These are phyloP conservation scores for Sisymbrium altissimum DNA, from an alignment of 345 rosid genomes.

Conservation along the genomic window DNA sequence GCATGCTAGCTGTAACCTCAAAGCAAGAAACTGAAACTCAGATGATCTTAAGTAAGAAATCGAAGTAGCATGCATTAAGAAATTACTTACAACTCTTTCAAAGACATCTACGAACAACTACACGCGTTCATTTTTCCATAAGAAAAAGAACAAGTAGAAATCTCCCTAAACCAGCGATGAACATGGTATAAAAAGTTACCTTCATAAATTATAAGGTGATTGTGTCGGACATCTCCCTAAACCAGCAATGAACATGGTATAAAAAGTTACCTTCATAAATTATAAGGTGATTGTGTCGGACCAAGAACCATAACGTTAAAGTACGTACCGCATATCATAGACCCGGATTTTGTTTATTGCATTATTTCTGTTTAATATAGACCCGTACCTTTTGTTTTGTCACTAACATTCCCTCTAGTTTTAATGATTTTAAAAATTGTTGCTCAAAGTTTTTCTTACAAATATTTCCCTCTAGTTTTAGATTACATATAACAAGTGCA, in stretches of 20 bases:
- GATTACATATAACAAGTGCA: too few relatives aligned
- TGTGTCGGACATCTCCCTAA: slow-evolving; percentile 73
- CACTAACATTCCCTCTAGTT: background rate
- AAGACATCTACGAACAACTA: background rate
- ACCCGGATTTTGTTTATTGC: background rate
- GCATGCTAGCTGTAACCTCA: background rate
- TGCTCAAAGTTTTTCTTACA: background rate
- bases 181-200: slow-evolving; percentile 41
- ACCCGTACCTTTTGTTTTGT: background rate
- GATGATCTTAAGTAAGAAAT: background rate
- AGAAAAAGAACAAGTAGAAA: background rate
- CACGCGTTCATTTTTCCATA: background rate
- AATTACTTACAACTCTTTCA: background rate
- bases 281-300: slow-evolving; percentile 92
- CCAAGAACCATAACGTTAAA: slow-evolving; percentile 98
- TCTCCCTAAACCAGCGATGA: background rate
- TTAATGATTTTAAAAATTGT: background rate
- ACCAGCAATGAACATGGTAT: background rate
- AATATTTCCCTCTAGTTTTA: background rate
- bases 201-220: slow-evolving; percentile 97
- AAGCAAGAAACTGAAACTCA: background rate
- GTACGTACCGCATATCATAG: slow-evolving; percentile 85
- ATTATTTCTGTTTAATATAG: background rate
- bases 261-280: slow-evolving; percentile 72
- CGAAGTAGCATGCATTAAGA: background rate